These are phyloP conservation scores for Cetraspora pellucida DNA, from an alignment of 192 early-diverging fungal species.

Conservation along the genomic window DNA sequence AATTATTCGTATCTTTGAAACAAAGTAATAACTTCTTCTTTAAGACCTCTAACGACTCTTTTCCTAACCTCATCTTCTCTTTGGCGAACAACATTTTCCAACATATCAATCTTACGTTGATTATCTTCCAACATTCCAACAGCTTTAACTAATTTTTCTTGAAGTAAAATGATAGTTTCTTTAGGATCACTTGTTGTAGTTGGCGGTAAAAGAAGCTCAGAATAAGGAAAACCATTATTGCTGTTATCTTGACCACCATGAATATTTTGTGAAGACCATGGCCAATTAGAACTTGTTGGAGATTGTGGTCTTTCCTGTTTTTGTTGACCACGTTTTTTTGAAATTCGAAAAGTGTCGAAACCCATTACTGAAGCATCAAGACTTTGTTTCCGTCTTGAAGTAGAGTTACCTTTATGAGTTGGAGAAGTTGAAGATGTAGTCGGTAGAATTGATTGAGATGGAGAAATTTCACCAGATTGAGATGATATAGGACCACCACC, in stretches of 20 bases:
- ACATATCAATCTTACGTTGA: conserved; percentile 19
- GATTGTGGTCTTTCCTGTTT: neutral
- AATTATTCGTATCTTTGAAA: neutral
- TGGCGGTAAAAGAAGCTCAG: conserved; percentile 18
- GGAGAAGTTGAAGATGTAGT: conserved; percentile 5
- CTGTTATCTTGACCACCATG: no score
- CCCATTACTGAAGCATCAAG: neutral
- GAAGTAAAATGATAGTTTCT: neutral
- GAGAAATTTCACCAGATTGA: neutral
- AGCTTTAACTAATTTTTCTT: conserved; percentile 17
- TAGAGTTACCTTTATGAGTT: neutral
- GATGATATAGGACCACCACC: conserved; percentile 15
- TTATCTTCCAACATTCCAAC: conserved; percentile 28
- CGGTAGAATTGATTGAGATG: neutral
- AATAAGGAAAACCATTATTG: neutral
- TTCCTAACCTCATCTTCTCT: conserved; percentile 23
- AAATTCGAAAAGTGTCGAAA: conserved; percentile 11
- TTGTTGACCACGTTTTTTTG: neutral
- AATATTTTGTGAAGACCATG: neutral
- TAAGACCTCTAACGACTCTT: neutral
- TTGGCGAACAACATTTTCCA: conserved; percentile 10
- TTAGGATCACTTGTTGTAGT: neutral
- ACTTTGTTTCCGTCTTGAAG: conserved; percentile 1
- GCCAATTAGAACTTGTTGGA: neutral
- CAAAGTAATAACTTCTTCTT: neutral